Conservation (phyloP, 2,329 filamentous ascomycete genomes). For the Davidsoniella eucalypti region DNA sequence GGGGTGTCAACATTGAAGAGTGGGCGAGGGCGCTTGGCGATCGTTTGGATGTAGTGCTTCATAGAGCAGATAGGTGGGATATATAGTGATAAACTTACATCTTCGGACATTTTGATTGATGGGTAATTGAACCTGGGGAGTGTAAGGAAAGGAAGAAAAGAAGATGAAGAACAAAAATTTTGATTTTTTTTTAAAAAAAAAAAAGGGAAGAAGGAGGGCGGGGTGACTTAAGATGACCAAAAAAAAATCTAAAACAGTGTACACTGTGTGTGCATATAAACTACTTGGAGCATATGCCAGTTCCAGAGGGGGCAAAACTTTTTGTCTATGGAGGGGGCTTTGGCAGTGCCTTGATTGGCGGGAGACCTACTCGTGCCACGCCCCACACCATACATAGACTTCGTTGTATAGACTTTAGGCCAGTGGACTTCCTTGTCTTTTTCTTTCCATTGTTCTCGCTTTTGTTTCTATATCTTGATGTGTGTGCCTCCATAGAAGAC, state of each 20-base stretch:
- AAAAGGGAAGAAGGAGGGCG: constrained; percentile 16
- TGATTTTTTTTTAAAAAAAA: constrained; percentile 15
- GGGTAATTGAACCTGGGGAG: constrained; percentile 17
- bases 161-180: constrained; percentile 14
- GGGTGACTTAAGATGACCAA: constrained; percentile 10
- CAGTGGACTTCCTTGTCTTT: too few species aligned
- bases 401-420: too few species aligned
- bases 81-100: constrained; percentile 27
- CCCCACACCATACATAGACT: too few species aligned
- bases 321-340: neutral
- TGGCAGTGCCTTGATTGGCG: constrained; percentile 6
- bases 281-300: constrained; percentile 1
- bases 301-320: constrained; percentile 6
- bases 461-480: too few species aligned
- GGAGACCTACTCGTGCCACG: neutral
- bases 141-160: constrained; percentile 16
- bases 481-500: too few species aligned
- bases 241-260: constrained; percentile 13
- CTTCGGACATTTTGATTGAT: constrained; percentile 41
- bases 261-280: constrained; percentile 12
- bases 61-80: neutral
- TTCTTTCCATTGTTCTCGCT: too few species aligned
- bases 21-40: too few species aligned
- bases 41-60: neutral
- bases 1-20: too few species aligned